Conservation (phyloP, 495 filamentous ascomycete genomes). For the Podospora comata region DNA sequence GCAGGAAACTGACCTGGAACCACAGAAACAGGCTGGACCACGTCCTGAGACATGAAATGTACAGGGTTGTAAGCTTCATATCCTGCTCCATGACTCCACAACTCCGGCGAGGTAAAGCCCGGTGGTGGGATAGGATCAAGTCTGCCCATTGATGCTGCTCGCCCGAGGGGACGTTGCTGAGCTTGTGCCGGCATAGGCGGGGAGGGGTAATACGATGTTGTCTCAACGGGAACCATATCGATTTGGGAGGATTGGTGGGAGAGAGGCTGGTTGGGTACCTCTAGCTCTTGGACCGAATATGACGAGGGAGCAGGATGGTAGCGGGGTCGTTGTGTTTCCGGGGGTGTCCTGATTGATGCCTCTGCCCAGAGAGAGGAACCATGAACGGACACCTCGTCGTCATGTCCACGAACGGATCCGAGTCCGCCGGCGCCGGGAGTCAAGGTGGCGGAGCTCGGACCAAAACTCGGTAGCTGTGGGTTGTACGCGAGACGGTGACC, state of each 20-base stretch:
- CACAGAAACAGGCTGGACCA: neutral
- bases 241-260: neutral
- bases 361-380: neutral
- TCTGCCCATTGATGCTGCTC: neutral
- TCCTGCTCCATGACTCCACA: neutral
- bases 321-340: neutral
- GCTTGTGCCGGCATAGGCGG: neutral
- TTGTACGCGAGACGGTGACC: neutral
- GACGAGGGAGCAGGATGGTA: neutral
- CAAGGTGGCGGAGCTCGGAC: neutral
- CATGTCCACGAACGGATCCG: neutral
- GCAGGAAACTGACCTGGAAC: neutral
- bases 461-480: neutral
- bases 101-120: neutral
- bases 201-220: neutral
- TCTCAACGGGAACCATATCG: neutral
- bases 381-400: neutral
- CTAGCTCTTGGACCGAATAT: neutral
- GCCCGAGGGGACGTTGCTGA: neutral
- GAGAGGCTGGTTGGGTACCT: neutral
- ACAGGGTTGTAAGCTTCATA: neutral
- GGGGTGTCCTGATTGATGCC: neutral
- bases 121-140: neutral
- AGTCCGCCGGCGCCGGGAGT: neutral
- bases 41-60: neutral